Base-by-base conservation (phyloP, 257 asterid genomes). In the Salvia rosmarinus region DNA sequence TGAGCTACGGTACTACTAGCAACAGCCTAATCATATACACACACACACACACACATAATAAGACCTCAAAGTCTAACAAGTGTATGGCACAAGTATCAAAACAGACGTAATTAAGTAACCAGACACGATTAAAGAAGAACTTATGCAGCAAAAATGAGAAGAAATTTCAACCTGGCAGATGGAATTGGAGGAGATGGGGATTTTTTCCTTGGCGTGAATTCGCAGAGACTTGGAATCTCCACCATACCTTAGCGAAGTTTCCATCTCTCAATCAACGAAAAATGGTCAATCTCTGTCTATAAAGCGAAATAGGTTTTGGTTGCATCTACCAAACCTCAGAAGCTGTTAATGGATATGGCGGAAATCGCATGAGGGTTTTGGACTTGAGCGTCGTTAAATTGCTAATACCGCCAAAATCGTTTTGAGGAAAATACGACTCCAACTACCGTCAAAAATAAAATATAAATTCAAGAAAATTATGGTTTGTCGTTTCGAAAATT, bases 161-260 rank as follows among this genome's bases (percentile, higher is more conserved):
- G 20, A 11, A 71, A 23, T 16, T 25, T 37, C 1, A 63, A 93
- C 98, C 91, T 91, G 93, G 82, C 87, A 84, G 42, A 75, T 72
- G 54, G 89, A 72, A 55, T 73, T 78, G 76, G 86, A 32, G 54
- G 82, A 78, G 61, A 86, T 40, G 46, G 96, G 93, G 67, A 77
- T 64, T 80, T 82, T 89, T 78, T 94, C 96, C 89, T 84, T 94
- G 80, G 96, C 99, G 80, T 83, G 87, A 73, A 94, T 83, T 67
- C 87, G 75, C 25, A 94, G 82, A 63, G 90, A 73, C 81, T 89
- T 91, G 77, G 96, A 83, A 70, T 91, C 93, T 13, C 80, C 96
- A 60, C 75, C 84, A 55, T 83, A 91, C 66, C 99, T 80, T 3
- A 94, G 85, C 46, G 97, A 94, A n/a, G 92, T 94, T 77, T 94